phyloP scores from a whole-genome alignment of 352 stramenopile species.

The Phytophthora vignae region DNA sequence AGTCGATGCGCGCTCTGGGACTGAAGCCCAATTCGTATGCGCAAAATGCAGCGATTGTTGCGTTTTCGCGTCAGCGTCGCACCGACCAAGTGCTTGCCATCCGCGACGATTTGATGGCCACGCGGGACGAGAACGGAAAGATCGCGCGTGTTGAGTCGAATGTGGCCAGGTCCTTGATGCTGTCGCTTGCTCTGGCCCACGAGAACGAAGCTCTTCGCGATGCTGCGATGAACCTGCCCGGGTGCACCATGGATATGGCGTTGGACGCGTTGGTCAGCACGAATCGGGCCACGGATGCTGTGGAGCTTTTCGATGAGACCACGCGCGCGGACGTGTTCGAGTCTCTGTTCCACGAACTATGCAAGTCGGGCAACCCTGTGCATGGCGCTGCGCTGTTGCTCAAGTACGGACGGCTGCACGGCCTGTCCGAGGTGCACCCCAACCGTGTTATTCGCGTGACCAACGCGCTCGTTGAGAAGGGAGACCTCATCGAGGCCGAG shows the following conservation, averaged over 20 bases:
- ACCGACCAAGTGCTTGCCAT: conserved; percentile 70
- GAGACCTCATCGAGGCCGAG: conserved; percentile 52
- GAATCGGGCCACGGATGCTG: conserved; percentile 49
- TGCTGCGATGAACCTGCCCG: conserved; percentile 52
- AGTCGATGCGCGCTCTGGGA: conserved; percentile 69
- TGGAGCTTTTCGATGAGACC: conserved; percentile 58
- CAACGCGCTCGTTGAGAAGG: conserved; percentile 54
- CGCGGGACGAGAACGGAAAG: conserved; percentile 15
- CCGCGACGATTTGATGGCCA: conserved; percentile 50
- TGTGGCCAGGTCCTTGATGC: conserved; percentile 66
- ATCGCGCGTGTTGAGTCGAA: conserved; percentile 43
- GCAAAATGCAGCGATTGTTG: conserved; percentile 75
- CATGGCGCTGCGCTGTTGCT: conserved; percentile 60
- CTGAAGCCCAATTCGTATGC: conserved; percentile 81
- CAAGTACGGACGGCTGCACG: conserved; percentile 65
- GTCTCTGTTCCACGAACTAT: conserved; percentile 48
- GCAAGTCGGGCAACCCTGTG: conserved; percentile 44
- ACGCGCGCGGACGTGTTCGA: conserved; percentile 45
- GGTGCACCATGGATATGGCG: conserved; percentile 49
- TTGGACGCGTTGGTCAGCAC: conserved; percentile 46
- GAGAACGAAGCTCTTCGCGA: conserved; percentile 52
- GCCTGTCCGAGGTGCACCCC: conserved; percentile 36
- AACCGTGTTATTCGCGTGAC: conserved; percentile 56
- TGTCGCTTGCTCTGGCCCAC: conserved; percentile 69
- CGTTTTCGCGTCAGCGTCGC: conserved; percentile 67